Conservation (phyloP, 371 early-diverging fungal genomes). For the Mucor circinelloides region DNA sequence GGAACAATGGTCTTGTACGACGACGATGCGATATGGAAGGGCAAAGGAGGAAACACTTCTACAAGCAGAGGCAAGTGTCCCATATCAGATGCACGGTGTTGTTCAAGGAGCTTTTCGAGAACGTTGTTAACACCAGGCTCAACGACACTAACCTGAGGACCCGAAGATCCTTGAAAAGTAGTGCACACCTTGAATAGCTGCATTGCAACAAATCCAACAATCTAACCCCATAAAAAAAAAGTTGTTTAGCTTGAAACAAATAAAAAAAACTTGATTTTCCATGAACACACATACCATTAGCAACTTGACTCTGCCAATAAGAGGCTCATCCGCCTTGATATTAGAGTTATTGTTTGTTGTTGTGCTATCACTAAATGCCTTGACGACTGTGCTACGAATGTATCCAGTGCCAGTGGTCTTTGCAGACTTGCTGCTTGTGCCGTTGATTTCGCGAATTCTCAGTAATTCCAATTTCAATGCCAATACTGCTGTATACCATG, state of each 20-base stretch:
- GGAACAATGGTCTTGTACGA: conserved; percentile 23
- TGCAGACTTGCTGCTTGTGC: conserved; percentile 5
- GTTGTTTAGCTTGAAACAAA: background rate
- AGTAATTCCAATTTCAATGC: conserved; percentile 81
- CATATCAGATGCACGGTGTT: conserved; percentile 47
- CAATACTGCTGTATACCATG: conserved; percentile 85
- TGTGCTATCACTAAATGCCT: conserved; percentile 46
- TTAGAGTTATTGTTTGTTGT: conserved; percentile 16
- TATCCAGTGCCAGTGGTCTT: conserved; percentile 35
- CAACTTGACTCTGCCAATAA: conserved; percentile 63
- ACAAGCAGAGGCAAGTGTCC: conserved; percentile 56
- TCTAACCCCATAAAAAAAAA: conserved; percentile 27
- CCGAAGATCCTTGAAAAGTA: conserved; percentile 50
- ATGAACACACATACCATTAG: conserved; percentile 35
- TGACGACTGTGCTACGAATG: conserved; percentile 50
- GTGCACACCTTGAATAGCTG: conserved; percentile 75
- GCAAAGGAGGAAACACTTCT: conserved; percentile 64
- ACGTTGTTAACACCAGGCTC: conserved; percentile 44
- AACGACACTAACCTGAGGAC: conserved; percentile 46
- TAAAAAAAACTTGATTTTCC: background rate
- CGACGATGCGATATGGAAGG: conserved; percentile 48
- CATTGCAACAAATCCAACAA: conserved; percentile 72
- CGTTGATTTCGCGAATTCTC: conserved; percentile 40
- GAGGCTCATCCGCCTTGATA: conserved; percentile 55
- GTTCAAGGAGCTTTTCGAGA: conserved; percentile 47